These are phyloP conservation scores for Asterionellopsis glacialis DNA, from an alignment of 108 stramenopile species.

Conservation along the genomic window DNA sequence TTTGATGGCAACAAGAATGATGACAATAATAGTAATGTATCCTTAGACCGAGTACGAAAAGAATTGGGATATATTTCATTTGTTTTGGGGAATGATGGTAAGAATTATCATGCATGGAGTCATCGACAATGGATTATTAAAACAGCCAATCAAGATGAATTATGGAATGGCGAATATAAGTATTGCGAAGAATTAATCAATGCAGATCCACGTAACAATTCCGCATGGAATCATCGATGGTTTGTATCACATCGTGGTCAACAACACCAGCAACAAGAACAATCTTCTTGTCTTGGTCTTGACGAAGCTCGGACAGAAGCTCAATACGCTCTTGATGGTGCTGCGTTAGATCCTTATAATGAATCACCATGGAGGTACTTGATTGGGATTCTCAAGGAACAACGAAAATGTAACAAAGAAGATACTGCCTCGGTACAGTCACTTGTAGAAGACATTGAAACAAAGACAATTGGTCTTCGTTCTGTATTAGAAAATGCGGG, in stretches of 20 bases:
- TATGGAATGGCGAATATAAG: conserved; percentile 77
- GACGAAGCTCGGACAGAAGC: conserved; percentile 47
- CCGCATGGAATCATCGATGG: conserved; percentile 98
- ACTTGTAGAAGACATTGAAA: conserved; percentile 12
- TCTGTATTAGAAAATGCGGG: conserved; percentile 15
- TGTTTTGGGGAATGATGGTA: conserved; percentile 84
- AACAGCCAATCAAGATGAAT: conserved; percentile 37
- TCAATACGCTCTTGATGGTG: conserved; percentile 51
- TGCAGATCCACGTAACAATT: conserved; percentile 93
- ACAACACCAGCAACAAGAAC: too few relatives aligned
- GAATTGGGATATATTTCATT: conserved; percentile 82
- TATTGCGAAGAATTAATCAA: conserved; percentile 56
- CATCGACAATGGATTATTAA: conserved; percentile 90
- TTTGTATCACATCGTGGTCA: conserved; percentile 73
- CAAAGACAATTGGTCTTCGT: conserved; percentile 10
- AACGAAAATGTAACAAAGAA: conserved; percentile 14
- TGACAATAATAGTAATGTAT: conserved; percentile 10
- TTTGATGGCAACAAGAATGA: conserved; percentile 15
- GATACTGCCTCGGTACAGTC: neutral
- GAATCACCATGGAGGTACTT: conserved; percentile 84
- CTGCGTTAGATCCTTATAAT: conserved; percentile 75
- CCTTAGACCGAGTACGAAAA: conserved; percentile 14
- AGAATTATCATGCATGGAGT: conserved; percentile 99
- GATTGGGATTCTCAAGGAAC: conserved; percentile 69
- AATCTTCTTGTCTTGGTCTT: conserved; percentile 27